Evolutionary conservation across 805 yeast species (phyloP), one percentile per base, ranked within the genome.

Genomic region (Dipodascus albidus): DNA sequence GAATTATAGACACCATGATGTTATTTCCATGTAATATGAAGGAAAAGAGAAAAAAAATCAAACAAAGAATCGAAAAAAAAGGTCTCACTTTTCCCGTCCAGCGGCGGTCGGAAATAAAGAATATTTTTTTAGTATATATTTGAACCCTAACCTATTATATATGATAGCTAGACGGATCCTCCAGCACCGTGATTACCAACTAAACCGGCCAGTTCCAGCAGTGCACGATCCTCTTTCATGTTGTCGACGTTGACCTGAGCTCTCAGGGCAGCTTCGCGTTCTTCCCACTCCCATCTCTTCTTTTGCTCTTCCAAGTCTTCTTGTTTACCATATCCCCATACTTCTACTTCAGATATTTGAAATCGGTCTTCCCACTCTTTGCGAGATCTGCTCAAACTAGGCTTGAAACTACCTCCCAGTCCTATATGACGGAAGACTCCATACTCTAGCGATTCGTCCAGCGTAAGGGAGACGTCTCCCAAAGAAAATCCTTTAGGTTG

Each of bases 201-300:
- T 2, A 80, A 54, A 0, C 85, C 83, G 0, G 87, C 96, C 87
- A 90, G 77, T 59, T 89, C 97, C 57, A 90, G 69, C 50, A 90
- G 71, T 0, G 96, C 95, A 53, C 88, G 69, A 52, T 88, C 96
- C 60, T 90, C 97, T 1, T 86, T 85, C 59, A 85, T 64, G 54
- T 76, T 78, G 52, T 77, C 74, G 31, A 82, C 59, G 62, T 89
- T 87, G 1, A 89, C 77, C 24, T 78, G 74, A 60, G 83, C 85
- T 52, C 97, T 73, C 38, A 88, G 82, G 59, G 81, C 77, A 0
- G 95, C 95, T 64, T 88, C 96, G 50, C 80, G 73, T 62, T 83
- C 85, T 64, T 91, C 97, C 96, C 96, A 89, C 60, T 83, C 89
- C 93, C 96, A 85, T 55, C 78, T 77, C 60, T 78, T 79, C 49